Percentiles rank a stretch among this genome's conserved stretches.
Conservation (phyloP, 768 basidiomycete genomes). For the Asterophora parasitica region DNA sequence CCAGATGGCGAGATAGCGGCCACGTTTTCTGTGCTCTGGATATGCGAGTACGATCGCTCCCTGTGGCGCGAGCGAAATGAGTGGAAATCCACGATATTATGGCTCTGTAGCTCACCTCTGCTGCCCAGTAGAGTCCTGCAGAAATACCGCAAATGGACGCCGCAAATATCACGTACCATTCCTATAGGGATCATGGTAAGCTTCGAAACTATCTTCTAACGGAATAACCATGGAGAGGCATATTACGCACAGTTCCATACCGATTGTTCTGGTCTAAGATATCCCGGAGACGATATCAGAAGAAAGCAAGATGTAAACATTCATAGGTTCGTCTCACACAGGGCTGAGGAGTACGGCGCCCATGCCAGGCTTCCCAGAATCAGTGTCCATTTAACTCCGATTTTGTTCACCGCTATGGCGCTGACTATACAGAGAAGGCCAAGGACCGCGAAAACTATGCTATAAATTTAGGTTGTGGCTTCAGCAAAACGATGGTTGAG, state of each 20-base stretch:
- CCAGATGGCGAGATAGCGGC: conserved; percentile 13
- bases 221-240: not conserved
- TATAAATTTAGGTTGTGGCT: not conserved
- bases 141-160: conserved; percentile 14
- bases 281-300: not conserved
- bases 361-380: conserved; percentile 14
- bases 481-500: not conserved
- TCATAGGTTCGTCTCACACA: conserved; percentile 7
- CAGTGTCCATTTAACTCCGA: conserved; percentile 15
- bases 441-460: conserved; percentile 15
- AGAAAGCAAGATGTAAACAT: not conserved
- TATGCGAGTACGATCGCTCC: conserved; percentile 13
- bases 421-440: conserved; percentile 17
- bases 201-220: too few relatives aligned
- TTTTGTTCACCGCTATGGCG: conserved; percentile 14
- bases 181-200: not conserved
- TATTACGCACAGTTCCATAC: conserved; percentile 16
- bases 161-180: conserved; percentile 17
- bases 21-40: conserved; percentile 13
- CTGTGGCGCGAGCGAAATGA: not conserved
- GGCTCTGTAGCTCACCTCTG: conserved; percentile 10
- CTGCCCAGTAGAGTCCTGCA: conserved; percentile 16
- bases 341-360: conserved; percentile 13
- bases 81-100: not conserved
- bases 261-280: conserved; percentile 17